Evolutionary conservation across 139 green algal species (phyloP).

Genomic region (Coccomyxa sp.): DNA sequence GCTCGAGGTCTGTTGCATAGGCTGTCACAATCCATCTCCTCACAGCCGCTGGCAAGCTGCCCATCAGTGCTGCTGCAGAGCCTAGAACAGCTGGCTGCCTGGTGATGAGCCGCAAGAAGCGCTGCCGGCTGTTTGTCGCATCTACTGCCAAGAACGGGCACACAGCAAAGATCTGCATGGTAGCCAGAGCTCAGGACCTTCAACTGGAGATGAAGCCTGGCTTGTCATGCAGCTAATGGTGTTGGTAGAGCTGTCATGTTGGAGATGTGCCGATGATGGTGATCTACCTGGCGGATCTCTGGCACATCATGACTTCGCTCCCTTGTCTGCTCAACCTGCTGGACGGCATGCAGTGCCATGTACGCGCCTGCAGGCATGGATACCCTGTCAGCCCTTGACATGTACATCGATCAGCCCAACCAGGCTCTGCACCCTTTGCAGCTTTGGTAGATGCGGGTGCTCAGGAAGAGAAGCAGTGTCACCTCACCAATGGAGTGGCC

Average conservation of each 20-base stretch:
- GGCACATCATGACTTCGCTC: background rate
- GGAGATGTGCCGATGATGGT: background rate
- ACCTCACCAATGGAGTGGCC: background rate
- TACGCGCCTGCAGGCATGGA: background rate
- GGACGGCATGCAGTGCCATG: background rate
- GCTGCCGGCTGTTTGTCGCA: background rate
- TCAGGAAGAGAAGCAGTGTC: too few species aligned
- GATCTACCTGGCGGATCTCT: background rate
- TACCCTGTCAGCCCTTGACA: background rate
- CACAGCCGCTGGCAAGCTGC: background rate
- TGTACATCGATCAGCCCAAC: background rate
- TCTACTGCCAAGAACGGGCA: slow-evolving; percentile 3
- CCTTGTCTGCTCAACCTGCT: background rate
- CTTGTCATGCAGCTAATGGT: too few species aligned
- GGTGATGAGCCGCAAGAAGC: background rate
- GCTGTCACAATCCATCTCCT: background rate
- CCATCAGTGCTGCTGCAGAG: background rate
- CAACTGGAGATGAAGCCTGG: too few species aligned
- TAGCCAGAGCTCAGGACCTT: background rate
- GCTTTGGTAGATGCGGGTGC: background rate
- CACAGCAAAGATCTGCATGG: background rate
- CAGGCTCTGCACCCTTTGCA: background rate
- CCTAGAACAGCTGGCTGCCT: background rate
- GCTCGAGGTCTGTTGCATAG: slow-evolving; percentile 10
- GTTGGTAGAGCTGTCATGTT: background rate